Evolutionary conservation across 169 alveolate genomes (phyloP).

Genomic region (Cryptosporidium viatorum): DNA sequence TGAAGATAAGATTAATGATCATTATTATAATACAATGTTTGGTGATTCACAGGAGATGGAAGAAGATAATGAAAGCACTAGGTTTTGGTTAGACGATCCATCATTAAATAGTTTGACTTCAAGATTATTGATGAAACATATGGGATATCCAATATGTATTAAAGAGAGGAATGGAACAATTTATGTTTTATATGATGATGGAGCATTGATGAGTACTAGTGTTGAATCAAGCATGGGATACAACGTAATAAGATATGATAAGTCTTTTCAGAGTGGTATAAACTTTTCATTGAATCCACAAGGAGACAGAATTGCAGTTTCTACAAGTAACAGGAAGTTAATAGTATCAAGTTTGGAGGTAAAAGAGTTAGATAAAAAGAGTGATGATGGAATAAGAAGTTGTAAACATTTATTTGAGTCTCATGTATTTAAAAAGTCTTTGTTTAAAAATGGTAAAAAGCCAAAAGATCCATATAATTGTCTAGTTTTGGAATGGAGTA

Average conservation of each 20-base stretch:
- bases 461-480: conserved; percentile 4
- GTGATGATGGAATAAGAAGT: conserved; percentile 15
- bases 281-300: conserved; percentile 22
- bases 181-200: conserved; percentile 69
- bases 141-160: conserved; percentile 68
- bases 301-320: conserved; percentile 59
- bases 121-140: conserved; percentile 45
- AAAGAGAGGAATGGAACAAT: conserved; percentile 18
- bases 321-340: conserved; percentile 44
- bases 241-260: conserved; percentile 49
- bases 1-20: conserved; percentile 7
- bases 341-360: conserved; percentile 12
- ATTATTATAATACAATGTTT: conserved; percentile 65
- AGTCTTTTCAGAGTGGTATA: conserved; percentile 32
- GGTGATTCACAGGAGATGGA: conserved; percentile 60
- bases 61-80: background rate
- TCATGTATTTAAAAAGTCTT: conserved; percentile 34
- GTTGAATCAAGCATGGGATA: background rate
- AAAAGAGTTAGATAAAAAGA: background rate
- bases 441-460: conserved; percentile 15
- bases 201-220: conserved; percentile 32
- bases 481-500: conserved; percentile 31
- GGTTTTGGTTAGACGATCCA: conserved; percentile 32
- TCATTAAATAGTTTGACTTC: background rate
- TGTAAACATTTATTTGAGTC: conserved; percentile 19